A percentile compares a stretch with the other conserved stretches of the same genome.
These are phyloP conservation scores for Elsinoe arachidis DNA, from an alignment of 2,329 filamentous ascomycete genomes.

Conservation along the genomic window DNA sequence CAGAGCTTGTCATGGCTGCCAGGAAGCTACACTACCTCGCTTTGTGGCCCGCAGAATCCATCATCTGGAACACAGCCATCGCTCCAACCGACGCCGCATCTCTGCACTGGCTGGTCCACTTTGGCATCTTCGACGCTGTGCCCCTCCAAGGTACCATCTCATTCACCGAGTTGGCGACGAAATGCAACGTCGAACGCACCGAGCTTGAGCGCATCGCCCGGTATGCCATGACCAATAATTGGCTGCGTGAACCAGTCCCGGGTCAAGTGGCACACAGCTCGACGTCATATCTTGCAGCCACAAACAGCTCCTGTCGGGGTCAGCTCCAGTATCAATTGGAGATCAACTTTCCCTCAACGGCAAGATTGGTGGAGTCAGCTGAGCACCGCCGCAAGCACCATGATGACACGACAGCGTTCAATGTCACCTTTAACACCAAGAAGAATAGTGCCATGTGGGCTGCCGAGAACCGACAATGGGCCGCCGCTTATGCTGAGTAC, in stretches of 20 bases:
- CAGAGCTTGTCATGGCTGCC: neutral
- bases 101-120: constrained; percentile 16
- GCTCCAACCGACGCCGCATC: constrained; percentile 5
- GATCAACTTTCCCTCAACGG: constrained; percentile 2
- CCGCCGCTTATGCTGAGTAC: neutral
- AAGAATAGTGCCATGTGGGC: neutral
- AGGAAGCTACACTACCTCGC: neutral
- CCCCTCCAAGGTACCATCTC: constrained; percentile 21
- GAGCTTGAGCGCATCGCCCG: constrained; percentile 29
- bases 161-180: constrained; percentile 23
- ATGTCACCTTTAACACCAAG: neutral
- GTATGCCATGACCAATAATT: constrained; percentile 31
- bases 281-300: neutral
- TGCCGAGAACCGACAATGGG: neutral
- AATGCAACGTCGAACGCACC: constrained; percentile 20
- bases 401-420: constrained; percentile 1
- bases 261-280: neutral
- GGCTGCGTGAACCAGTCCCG: constrained; percentile 12
- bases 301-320: neutral
- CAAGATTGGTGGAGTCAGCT: neutral
- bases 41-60: neutral
- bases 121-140: constrained; percentile 22
- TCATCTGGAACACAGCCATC: neutral
- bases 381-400: neutral
- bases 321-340: constrained; percentile 8